phyloP scores from a whole-genome alignment of 805 yeast genomes.

The Wickerhamiella australiensis region DNA sequence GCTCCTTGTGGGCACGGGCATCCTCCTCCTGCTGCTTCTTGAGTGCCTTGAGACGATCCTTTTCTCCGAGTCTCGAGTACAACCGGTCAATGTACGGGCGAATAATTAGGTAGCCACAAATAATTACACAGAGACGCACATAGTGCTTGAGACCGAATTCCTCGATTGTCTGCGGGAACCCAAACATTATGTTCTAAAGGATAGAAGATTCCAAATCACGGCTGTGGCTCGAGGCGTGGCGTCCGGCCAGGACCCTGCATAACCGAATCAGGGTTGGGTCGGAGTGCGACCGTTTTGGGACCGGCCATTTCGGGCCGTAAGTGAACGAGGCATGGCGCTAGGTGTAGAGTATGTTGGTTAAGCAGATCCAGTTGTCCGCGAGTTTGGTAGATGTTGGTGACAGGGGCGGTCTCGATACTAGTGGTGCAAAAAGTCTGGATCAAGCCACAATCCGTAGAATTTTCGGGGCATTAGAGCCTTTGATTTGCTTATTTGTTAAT shows the following conservation, averaged over 20 bases:
- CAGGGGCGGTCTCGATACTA: too few species aligned
- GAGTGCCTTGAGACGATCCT: slow-evolving; percentile 20
- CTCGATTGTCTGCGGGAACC: slow-evolving; percentile 25
- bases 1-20: slow-evolving; percentile 21
- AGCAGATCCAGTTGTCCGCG: too few species aligned
- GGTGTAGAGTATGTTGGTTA: too few species aligned
- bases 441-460: too few species aligned
- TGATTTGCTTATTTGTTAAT: too few species aligned
- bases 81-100: slow-evolving; percentile 26
- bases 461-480: too few species aligned
- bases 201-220: neutral
- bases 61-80: slow-evolving; percentile 22
- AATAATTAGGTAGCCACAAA: slow-evolving; percentile 24
- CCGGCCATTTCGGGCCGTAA: too few species aligned
- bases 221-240: neutral
- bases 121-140: slow-evolving; percentile 24
- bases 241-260: neutral
- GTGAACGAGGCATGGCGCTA: too few species aligned
- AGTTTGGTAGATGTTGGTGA: too few species aligned
- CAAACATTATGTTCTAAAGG: slow-evolving; percentile 21
- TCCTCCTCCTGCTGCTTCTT: slow-evolving; percentile 22
- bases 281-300: neutral
- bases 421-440: too few species aligned
- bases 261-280: neutral
- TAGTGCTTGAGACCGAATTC: slow-evolving; percentile 25